phyloP scores from a whole-genome alignment of 768 basidiomycete species.

The Boletus reticuloceps region DNA sequence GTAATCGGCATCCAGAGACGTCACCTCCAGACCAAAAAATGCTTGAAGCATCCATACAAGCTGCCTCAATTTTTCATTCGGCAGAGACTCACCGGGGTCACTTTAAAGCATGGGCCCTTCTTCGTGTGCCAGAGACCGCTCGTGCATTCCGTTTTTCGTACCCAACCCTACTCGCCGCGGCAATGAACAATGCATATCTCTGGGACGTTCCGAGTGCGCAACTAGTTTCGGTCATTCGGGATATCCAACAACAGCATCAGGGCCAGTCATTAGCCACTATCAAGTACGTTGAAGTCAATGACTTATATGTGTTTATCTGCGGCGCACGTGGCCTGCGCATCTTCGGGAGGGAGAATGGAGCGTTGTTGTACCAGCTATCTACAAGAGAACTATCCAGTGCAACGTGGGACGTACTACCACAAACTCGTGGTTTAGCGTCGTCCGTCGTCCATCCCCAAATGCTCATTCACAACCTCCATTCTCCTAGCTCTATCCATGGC shows the following conservation, averaged over 20 bases:
- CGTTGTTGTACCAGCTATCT: conserved; percentile 42
- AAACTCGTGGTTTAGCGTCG: not conserved
- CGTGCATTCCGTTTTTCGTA: conserved; percentile 66
- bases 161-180: conserved; percentile 58
- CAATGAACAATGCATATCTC: conserved; percentile 45
- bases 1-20: conserved; percentile 14
- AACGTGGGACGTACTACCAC: conserved; percentile 33
- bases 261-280: conserved; percentile 36
- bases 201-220: conserved; percentile 59
- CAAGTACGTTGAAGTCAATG: conserved; percentile 65
- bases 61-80: conserved; percentile 16
- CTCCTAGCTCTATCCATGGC: not conserved
- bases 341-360: conserved; percentile 49
- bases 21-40: conserved; percentile 36
- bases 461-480: conserved; percentile 12
- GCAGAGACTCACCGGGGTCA: conserved; percentile 39
- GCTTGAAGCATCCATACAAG: conserved; percentile 16
- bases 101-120: conserved; percentile 62
- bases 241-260: conserved; percentile 16
- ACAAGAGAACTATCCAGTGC: conserved; percentile 35
- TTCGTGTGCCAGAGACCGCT: conserved; percentile 43
- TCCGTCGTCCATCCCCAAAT: conserved; percentile 21
- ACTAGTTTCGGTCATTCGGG: conserved; percentile 40
- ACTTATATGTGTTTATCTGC: conserved; percentile 59
- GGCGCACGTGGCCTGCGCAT: conserved; percentile 47